Conservation (phyloP, 139 green algal species). For the Picochlorum costavermella region DNA sequence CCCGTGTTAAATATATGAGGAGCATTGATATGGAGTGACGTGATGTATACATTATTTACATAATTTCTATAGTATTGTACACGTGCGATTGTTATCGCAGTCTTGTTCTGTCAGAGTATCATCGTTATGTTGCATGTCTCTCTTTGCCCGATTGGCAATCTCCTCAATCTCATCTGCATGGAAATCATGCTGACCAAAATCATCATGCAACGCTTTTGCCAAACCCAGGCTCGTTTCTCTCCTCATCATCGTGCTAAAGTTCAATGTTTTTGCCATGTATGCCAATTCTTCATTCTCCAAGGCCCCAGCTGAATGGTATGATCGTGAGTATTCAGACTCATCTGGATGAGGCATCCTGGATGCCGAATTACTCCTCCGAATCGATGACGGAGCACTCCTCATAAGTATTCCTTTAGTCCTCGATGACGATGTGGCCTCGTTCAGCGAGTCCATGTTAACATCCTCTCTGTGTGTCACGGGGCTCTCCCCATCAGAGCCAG, state of each 20-base stretch:
- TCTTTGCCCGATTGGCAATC: not conserved
- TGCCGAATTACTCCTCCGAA: not conserved
- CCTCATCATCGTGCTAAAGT: slow-evolving; percentile 13
- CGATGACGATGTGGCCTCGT: too few relatives aligned
- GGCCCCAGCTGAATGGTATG: not conserved
- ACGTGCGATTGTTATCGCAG: too few relatives aligned
- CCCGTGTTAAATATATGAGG: too few relatives aligned
- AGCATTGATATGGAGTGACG: too few relatives aligned
- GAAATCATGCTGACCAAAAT: slow-evolving; percentile 13
- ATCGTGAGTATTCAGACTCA: not conserved
- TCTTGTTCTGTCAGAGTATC: not conserved
- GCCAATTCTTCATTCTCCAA: not conserved
- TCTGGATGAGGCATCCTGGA: not conserved
- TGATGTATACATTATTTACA: too few relatives aligned
- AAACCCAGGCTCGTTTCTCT: slow-evolving; percentile 21
- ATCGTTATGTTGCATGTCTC: not conserved
- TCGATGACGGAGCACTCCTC: not conserved
- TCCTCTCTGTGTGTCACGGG: too few relatives aligned
- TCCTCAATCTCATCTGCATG: not conserved
- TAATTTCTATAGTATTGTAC: too few relatives aligned
- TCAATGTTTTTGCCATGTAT: not conserved
- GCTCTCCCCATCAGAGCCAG: too few relatives aligned
- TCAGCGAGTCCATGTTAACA: too few relatives aligned
- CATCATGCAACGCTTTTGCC: slow-evolving; percentile 16
- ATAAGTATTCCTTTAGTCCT: not conserved